Percentiles rank a stretch among this genome's conserved stretches.
phyloP scores from a whole-genome alignment of 2,329 filamentous ascomycete genomes.

The Penicillium hesseltinei region DNA sequence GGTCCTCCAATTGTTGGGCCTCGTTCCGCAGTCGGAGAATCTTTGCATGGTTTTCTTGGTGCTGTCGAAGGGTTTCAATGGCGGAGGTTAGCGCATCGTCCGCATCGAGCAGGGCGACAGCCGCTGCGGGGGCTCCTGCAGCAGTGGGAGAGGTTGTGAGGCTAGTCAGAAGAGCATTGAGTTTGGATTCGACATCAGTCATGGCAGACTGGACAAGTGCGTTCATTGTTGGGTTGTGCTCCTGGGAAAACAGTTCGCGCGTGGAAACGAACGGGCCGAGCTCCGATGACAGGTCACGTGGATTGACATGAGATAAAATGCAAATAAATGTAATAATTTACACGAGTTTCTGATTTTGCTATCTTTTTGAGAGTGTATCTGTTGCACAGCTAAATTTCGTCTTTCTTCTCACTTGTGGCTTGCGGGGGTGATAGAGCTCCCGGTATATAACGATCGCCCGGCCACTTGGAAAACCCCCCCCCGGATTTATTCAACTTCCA shows the following conservation, averaged over 20 bases:
- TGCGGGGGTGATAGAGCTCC: background rate
- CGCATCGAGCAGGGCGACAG: constrained; percentile 41
- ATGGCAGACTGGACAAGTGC: constrained; percentile 39
- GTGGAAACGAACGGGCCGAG: background rate
- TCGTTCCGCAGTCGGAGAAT: constrained; percentile 44
- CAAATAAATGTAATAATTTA: background rate
- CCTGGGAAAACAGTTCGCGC: background rate
- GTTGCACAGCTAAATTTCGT: background rate
- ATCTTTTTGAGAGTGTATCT: background rate
- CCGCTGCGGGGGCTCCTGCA: constrained; percentile 42
- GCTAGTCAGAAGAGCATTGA: constrained; percentile 42
- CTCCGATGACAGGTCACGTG: constrained; percentile 9
- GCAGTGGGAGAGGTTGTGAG: constrained; percentile 47
- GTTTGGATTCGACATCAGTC: constrained; percentile 42
- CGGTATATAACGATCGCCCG: constrained; percentile 2
- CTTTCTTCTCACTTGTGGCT: background rate
- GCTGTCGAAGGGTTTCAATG: constrained; percentile 42
- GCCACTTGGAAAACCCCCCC: background rate
- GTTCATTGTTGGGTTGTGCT: constrained; percentile 37
- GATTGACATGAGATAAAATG: background rate
- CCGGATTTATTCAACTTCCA: background rate
- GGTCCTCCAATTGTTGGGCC: constrained; percentile 40
- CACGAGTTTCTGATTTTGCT: background rate
- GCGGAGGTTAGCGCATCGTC: constrained; percentile 44
- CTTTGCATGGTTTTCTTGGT: constrained; percentile 46